Evolutionary conservation across 1,284 basidiomycete species (phyloP).

Genomic region (Bondarzewia mesenterica): DNA sequence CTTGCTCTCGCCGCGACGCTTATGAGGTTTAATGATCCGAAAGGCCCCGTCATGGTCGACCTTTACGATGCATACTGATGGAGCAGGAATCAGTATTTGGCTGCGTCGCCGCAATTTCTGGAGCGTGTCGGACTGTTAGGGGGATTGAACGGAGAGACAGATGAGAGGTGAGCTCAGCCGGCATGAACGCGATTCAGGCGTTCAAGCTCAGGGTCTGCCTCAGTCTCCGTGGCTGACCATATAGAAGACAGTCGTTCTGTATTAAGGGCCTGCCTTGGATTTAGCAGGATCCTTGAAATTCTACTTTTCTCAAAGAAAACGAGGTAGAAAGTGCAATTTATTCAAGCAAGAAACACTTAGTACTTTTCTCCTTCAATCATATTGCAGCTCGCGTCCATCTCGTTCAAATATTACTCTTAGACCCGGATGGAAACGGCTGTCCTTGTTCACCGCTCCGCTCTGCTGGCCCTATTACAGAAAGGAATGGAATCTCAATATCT

Average conservation of each 20-base stretch:
- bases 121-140: background rate
- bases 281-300: too few relatives aligned
- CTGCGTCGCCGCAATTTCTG: too few relatives aligned
- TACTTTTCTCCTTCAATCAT: too few relatives aligned
- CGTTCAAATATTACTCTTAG: background rate
- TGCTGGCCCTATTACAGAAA: background rate
- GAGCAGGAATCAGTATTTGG: slow-evolving; percentile 1
- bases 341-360: too few relatives aligned
- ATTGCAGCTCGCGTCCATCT: background rate
- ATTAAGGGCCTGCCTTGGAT: too few relatives aligned
- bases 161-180: background rate
- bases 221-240: too few relatives aligned
- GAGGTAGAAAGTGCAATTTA: too few relatives aligned
- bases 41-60: background rate
- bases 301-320: too few relatives aligned
- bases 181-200: background rate
- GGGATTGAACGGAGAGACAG: background rate
- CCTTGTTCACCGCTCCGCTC: background rate
- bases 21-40: background rate
- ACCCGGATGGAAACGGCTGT: too few relatives aligned
- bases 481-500: background rate
- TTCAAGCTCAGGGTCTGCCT: background rate
- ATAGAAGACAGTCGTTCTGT: too few relatives aligned
- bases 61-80: slow-evolving; percentile 1
- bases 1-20: slow-evolving; percentile 2